Base-by-base conservation (phyloP, 1,284 basidiomycete genomes). In the Chalciporus sp. region DNA sequence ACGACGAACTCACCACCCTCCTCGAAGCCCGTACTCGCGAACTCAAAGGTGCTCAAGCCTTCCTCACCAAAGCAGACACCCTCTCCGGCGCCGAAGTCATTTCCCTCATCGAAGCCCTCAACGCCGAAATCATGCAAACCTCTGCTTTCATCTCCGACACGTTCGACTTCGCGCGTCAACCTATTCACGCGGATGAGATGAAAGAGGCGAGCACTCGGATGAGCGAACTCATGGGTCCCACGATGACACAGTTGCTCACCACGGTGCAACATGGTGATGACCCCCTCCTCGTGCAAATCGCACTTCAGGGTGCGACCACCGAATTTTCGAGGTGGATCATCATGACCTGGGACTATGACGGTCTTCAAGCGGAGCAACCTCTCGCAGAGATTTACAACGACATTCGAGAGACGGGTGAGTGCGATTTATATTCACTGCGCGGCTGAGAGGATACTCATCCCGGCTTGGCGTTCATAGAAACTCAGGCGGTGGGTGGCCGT, bases 41-140 rank as follows among this genome's bases (percentile, higher is more conserved):
- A 58, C 65, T 82, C 28, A 75, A 74, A 44, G 76, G 72, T 7
- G 74, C 79, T 0, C 74, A 80, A 52, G 62, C 67, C 31, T 82
- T 75, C 67, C 67, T 82, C 61, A 72, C 74, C 10, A 79, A 76
- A 53, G 69, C 72, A 16, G 79, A 83, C 55, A 58, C 69, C 16
- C 63, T 77, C 37, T 76, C 81, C 0, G 77, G 74, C 3, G 74
- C 73, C 2, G 81, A 84, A 33, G 75, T 82, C 35, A 73, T 79
- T 29, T 57, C 65, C 1, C 69, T 78, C 56, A 61, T 84, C 51
- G 71, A 78, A 44, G 67, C 61, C 2, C 66, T 84, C 60, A 82
- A 84, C 58, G 60, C 68, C 27, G 79, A 82, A 61, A 77, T 83
- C 43, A 68, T 77, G 55, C 80, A 82, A 57, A 74, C 72, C 7